Evolutionary conservation across 352 stramenopile genomes (phyloP), one percentile per base, ranked within the genome.

Genomic region (Pythium periplocum): DNA sequence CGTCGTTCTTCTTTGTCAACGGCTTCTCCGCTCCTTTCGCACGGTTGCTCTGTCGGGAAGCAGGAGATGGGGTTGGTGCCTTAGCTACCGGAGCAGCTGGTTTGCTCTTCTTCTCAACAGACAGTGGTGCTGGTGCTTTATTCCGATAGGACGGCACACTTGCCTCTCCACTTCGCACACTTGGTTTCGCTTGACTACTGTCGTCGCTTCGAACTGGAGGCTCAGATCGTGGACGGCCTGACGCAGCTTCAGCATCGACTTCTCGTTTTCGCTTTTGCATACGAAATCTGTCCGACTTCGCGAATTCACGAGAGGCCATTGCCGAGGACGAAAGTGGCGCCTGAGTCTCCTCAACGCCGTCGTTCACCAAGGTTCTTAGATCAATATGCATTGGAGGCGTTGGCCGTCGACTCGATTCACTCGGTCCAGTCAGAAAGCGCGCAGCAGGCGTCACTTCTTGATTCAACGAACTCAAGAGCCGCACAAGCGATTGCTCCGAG

Each of bases 401-500:
- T 0, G 17, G 17, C 17, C 17, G 17, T 26, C 17, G 17, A 26
- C 17, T 26, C 17, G 17, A 26, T 26, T 26, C 17, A 26, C 17
- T 26, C 17, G 17, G 17, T 26, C 17, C 17, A 26, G 17, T 26
- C 17, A 26, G 0, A 26, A 26, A 62, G 3, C 61, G 54, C 44
- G 65, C 56, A 1, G 47, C 55, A 9, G 62, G 44, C 2, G 66
- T 61, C 11, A 61, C 55, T 10, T 75, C 61, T 56, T 85, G 73
- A 44, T 86, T 82, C 45, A 90, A 48, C 41, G 77, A 78, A 42
- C 66, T 86, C 35, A 90, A 53, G 32, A 87, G 52, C 12, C 70
- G 54, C 17, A 88, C 80, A 12, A 90, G 49, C 37, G 80, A 88
- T 31, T 87, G 83, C 46, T 87, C 75, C 41, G 79, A 90, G 49